These are phyloP conservation scores for Alternaria angustiovoidea DNA, from an alignment of 2,329 filamentous ascomycete species.

Conservation along the genomic window DNA sequence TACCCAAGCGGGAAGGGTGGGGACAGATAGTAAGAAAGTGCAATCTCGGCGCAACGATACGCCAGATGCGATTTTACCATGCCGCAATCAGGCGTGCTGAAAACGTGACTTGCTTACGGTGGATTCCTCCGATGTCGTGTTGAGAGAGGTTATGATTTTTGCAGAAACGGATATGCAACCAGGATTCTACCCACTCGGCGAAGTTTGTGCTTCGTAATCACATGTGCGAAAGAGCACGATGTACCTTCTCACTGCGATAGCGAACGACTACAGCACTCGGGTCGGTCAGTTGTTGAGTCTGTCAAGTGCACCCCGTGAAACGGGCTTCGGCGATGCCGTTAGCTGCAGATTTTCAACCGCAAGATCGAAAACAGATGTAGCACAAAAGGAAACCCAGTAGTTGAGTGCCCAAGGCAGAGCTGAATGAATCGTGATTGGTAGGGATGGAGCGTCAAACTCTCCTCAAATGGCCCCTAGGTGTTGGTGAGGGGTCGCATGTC, in stretches of 20 bases:
- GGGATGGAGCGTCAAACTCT: neutral
- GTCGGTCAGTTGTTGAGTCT: neutral
- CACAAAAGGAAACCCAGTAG: neutral
- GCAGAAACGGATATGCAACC: neutral
- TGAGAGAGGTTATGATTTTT: neutral
- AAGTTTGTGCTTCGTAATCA: neutral
- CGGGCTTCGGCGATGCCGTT: neutral
- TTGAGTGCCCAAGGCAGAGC: neutral
- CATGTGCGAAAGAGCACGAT: neutral
- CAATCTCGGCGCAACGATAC: neutral
- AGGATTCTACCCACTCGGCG: neutral
- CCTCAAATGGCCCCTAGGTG: neutral
- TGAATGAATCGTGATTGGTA: neutral
- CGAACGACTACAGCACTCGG: neutral
- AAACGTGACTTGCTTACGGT: conserved; percentile 10
- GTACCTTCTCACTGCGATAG: neutral
- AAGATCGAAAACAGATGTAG: neutral
- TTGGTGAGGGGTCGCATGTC: neutral
- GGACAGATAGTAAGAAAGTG: neutral
- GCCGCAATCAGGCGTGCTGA: neutral
- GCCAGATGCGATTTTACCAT: neutral
- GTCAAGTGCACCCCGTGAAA: neutral
- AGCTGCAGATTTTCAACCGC: neutral
- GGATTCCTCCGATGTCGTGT: neutral
- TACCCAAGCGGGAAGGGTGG: neutral